Evolutionary conservation across 495 filamentous ascomycete genomes (phyloP).

Genomic region (Cudoniella acicularis): DNA sequence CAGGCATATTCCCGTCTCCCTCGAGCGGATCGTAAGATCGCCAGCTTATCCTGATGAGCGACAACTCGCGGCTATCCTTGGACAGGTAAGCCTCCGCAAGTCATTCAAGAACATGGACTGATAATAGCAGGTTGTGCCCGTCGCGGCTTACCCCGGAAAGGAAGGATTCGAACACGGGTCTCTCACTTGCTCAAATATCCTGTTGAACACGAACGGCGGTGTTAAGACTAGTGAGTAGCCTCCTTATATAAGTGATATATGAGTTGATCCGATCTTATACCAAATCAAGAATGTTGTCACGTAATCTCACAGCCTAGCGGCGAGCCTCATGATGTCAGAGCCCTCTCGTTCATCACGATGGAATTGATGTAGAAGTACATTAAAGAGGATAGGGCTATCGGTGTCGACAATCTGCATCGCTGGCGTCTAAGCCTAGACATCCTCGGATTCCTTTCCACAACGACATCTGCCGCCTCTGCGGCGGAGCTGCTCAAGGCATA

Average conservation of each 20-base stretch:
- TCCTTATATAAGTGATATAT: too few species aligned
- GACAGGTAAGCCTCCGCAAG: slow-evolving; percentile 22
- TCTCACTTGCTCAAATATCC: slow-evolving; percentile 27
- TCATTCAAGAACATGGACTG: slow-evolving; percentile 11
- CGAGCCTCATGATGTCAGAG: slow-evolving; percentile 17
- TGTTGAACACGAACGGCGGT: slow-evolving; percentile 14
- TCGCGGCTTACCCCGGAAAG: slow-evolving; percentile 19
- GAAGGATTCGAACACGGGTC: slow-evolving; percentile 21
- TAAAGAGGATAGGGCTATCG: slow-evolving; percentile 33
- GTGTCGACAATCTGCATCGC: slow-evolving; percentile 31
- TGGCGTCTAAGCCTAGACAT: slow-evolving; percentile 30
- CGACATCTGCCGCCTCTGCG: slow-evolving; percentile 22
- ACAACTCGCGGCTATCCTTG: slow-evolving; percentile 28
- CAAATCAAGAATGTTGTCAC: slow-evolving; percentile 11
- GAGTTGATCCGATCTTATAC: too few species aligned
- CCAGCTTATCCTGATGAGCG: slow-evolving; percentile 22
- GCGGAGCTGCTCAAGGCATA: slow-evolving; percentile 20
- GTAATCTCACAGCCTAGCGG: background rate
- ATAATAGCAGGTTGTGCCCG: slow-evolving; percentile 25
- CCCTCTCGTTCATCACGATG: slow-evolving; percentile 27
- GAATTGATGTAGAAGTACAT: slow-evolving; percentile 37
- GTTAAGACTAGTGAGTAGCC: slow-evolving; percentile 12
- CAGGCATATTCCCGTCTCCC: slow-evolving; percentile 24
- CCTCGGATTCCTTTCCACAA: slow-evolving; percentile 26
- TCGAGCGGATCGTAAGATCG: slow-evolving; percentile 23